Conservation (phyloP, 768 basidiomycete genomes). For the Mycena capillaripes region DNA sequence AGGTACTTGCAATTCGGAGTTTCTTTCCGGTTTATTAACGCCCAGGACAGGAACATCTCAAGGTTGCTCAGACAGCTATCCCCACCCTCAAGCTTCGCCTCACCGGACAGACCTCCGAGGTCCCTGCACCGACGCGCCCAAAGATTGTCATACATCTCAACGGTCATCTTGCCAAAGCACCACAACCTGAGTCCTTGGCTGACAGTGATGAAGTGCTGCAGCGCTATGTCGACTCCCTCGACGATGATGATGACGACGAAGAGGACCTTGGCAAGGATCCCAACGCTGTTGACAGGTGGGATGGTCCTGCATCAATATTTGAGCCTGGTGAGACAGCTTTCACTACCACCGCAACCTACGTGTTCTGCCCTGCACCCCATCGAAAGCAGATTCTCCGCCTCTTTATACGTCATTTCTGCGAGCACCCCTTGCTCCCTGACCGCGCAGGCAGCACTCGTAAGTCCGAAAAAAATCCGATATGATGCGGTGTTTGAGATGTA, state of each 20-base stretch:
- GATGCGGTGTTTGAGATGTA: constrained; percentile 45
- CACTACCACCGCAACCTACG: constrained; percentile 25
- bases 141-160: constrained; percentile 10
- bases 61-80: constrained; percentile 9
- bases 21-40: background rate
- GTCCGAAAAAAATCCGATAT: constrained; percentile 32
- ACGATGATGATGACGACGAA: constrained; percentile 15
- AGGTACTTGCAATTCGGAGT: background rate
- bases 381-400: constrained; percentile 38
- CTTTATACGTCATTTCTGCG: constrained; percentile 43
- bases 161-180: background rate
- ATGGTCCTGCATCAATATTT: constrained; percentile 41
- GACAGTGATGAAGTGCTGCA: constrained; percentile 1
- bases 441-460: constrained; percentile 29
- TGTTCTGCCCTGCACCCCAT: constrained; percentile 44
- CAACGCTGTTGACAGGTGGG: background rate
- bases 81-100: constrained; percentile 5
- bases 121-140: constrained; percentile 4
- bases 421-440: constrained; percentile 40
- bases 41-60: background rate
- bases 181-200: background rate
- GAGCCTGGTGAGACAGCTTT: constrained; percentile 36
- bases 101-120: constrained; percentile 4
- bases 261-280: constrained; percentile 1
- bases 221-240: background rate